A percentile compares a stretch with the other conserved stretches of the same genome.
Evolutionary conservation across 345 rosid genomes (phyloP).

Genomic region (Lepidium didymum): DNA sequence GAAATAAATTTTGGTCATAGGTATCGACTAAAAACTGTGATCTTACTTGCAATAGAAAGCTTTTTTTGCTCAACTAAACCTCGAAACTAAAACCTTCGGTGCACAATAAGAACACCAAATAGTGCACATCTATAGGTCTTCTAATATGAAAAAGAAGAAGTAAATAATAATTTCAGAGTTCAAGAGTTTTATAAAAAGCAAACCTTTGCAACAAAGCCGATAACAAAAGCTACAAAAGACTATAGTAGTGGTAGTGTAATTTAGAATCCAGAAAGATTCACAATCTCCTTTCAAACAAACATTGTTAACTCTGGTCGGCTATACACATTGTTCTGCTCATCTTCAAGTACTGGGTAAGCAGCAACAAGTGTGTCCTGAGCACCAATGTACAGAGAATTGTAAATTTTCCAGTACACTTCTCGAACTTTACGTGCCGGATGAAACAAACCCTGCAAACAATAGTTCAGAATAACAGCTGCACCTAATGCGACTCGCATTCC

Average conservation of each 20-base stretch:
- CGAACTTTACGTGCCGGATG: conserved; percentile 98
- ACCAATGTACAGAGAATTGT: conserved; percentile 92
- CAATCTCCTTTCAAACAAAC: no score
- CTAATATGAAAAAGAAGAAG: not conserved
- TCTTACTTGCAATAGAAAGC: no score
- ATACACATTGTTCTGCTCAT: conserved; percentile 65
- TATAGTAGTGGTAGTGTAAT: not conserved
- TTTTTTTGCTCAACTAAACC: no score
- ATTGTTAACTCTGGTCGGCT: conserved; percentile 91
- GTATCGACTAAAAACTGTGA: not conserved
- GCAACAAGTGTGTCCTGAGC: conserved; percentile 92
- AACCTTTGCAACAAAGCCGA: conserved; percentile 18
- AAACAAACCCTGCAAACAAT: conserved; percentile 95
- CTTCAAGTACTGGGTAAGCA: conserved; percentile 76
- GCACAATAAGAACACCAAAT: not conserved
- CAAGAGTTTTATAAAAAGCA: conserved; percentile 18
- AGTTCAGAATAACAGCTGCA: conserved; percentile 75
- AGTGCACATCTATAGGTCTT: not conserved
- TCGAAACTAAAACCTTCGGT: no score
- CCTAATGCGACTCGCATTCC: conserved; percentile 97
- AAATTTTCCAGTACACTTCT: conserved; percentile 99
- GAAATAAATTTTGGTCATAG: not conserved
- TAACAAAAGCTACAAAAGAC: not conserved
- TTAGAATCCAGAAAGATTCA: not conserved
- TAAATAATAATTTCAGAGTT: not conserved